phyloP scores from a whole-genome alignment of 1,139 yeast genomes.

The Hansenula lynferdii region DNA sequence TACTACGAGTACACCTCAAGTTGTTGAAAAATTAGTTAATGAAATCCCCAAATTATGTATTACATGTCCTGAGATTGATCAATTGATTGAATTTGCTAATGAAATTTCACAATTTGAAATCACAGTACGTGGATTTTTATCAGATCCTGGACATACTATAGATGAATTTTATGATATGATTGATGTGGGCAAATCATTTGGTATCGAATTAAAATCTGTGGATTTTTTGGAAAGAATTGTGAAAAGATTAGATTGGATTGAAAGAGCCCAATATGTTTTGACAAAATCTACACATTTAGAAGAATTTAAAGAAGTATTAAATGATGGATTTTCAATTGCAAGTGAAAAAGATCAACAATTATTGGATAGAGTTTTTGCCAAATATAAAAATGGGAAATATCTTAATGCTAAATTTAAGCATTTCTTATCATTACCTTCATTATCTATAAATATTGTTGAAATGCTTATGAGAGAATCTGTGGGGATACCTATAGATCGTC shows the following conservation, averaged over 20 bases:
- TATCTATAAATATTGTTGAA: constrained; percentile 19
- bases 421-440: constrained; percentile 20
- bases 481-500: constrained; percentile 21
- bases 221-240: constrained; percentile 43
- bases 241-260: constrained; percentile 46
- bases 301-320: constrained; percentile 33
- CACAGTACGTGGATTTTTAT: constrained; percentile 36
- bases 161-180: constrained; percentile 28
- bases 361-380: constrained; percentile 10
- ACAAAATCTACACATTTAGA: constrained; percentile 22
- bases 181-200: constrained; percentile 52
- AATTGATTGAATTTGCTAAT: constrained; percentile 45
- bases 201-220: constrained; percentile 50
- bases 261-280: constrained; percentile 24
- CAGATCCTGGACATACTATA: constrained; percentile 16
- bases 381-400: constrained; percentile 15
- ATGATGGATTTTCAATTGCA: constrained; percentile 35
- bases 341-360: constrained; percentile 17
- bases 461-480: constrained; percentile 16
- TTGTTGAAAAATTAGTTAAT: constrained; percentile 35
- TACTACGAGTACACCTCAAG: constrained; percentile 19
- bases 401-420: constrained; percentile 25
- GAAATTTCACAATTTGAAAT: constrained; percentile 53
- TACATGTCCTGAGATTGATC: constrained; percentile 55
- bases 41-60: constrained; percentile 48